phyloP scores from a whole-genome alignment of 805 yeast genomes.

The Starmera dryadoides region DNA sequence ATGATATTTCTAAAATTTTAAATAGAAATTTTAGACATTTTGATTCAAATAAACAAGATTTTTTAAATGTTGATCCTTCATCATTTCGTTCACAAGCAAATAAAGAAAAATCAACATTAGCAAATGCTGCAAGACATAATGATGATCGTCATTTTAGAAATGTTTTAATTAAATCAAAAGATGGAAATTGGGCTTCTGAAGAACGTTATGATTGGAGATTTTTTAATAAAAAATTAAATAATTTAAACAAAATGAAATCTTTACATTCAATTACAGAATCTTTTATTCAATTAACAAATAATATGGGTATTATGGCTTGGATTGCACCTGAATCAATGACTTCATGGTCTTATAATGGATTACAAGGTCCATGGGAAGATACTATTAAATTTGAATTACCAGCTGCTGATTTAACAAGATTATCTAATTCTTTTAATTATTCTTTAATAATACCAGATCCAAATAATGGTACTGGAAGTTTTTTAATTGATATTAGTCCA shows the following conservation, averaged over 20 bases:
- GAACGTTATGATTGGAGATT: conserved; percentile 62
- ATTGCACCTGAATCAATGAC: conserved; percentile 40
- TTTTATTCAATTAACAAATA: conserved; percentile 37
- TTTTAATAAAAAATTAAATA: conserved; percentile 37
- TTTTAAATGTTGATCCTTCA: conserved; percentile 12
- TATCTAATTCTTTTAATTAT: conserved; percentile 40
- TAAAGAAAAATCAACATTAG: conserved; percentile 21
- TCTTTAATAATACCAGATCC: conserved; percentile 38
- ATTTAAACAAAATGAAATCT: conserved; percentile 32
- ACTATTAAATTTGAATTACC: conserved; percentile 45
- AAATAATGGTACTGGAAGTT: conserved; percentile 36
- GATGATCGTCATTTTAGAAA: conserved; percentile 26
- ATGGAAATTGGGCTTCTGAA: conserved; percentile 22
- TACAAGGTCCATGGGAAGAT: conserved; percentile 46
- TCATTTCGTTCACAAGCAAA: conserved; percentile 21
- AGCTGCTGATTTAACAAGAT: conserved; percentile 35
- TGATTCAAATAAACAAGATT: conserved; percentile 11
- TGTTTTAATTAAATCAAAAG: conserved; percentile 25
- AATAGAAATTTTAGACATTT: conserved; percentile 23
- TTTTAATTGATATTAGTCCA: conserved; percentile 41
- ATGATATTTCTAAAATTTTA: conserved; percentile 20
- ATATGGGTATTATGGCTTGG: conserved; percentile 37
- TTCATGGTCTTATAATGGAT: conserved; percentile 45
- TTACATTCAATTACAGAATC: conserved; percentile 39
- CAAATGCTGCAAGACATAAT: conserved; percentile 24